Evolutionary conservation across 2,329 filamentous ascomycete species (phyloP), one percentile per base, ranked within the genome.

Genomic region (Eutypa lata): DNA sequence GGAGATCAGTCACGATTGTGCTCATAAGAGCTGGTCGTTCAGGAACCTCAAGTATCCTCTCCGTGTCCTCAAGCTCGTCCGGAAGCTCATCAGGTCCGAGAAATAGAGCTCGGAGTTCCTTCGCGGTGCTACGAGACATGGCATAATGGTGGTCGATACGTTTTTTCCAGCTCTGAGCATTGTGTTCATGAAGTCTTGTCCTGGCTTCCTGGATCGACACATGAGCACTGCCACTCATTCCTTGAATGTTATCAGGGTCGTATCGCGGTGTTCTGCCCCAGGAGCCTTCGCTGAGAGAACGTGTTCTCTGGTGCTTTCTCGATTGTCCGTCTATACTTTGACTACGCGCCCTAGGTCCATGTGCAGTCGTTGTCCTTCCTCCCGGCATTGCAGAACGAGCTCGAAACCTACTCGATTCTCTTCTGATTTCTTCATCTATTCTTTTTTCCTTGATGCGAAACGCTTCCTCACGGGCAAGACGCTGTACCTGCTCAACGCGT

Each of bases 101-200:
- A 65, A 97, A 94, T 7, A 89, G 77, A 28, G 82, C 82, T 18
- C 92, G 85, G 48, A 94, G 80, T 54, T 95, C 91, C 57, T 84
- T 87, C 68, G 93, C 89, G n/a, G 84, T 83, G 31, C 82, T 80
- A 54, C 82, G 87, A 48, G 92, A 87, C 57, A 85, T 82, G 19
- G 77, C 73, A 64, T 89, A 85, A 24, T 87, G 85, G 49, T 84
- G 81, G 64, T 96, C 91, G 56, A 99, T 97, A 16, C 93, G 87
- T 65, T 83, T 86, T 70, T 91, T 96, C 94, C 94, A 99, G 52
- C 90, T 92, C 62, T 91, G 86, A 2, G 93, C 83, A 69, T 97
- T 96, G 65, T 95, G 85, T 51, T 84, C 76, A 63, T 94, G 81
- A 13, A 99, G 77, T 61, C 82, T 88, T 49, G 86, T 78, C 64